Base-by-base conservation (phyloP, 2,329 filamentous ascomycete species). In the Penicillium olsonii region DNA sequence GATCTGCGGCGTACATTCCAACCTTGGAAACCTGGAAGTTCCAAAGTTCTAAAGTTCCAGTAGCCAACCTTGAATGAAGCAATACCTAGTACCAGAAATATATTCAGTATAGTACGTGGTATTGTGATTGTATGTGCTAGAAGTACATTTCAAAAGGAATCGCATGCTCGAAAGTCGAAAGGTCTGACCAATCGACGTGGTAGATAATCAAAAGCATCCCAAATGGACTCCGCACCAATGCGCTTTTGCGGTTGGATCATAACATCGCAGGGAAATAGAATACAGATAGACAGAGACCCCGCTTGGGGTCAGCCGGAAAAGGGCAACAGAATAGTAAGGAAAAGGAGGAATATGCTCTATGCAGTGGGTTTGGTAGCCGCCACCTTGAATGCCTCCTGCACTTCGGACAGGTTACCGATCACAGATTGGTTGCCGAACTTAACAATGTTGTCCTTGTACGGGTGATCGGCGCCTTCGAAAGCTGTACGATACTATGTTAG, bases 401-500 rank as follows among this genome's bases (percentile, higher is more conserved):
- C 66, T 50, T 73, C 62, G 7, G 69, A 64, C 33, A 68, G 45
- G 48, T 61, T 59, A 12, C 61, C 65, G 42, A 74, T 66, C 45
- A 67, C 60, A 14, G 69, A 70, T 60, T 81, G 76, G 14, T 84
- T 86, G 6, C 79, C 81, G 60, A 92, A 87, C 68, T 82, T 83
- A 42, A 96, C 73, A 54, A 97, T 74, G 67, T 99, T 99, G 71
- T 86, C 74, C 81, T 89, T 88, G 72, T 96, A 97, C 33, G 94
- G 95, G 77, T 99, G 92, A 19, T 84, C 84, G 33, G 84, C 79
- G n/a, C 92, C 91, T 75, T 99, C 95, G 71, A 96, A 99, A 5
- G 89, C 92, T 83, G 57, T 45, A 48, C 19, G 18, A 29, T 7
- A 22, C 17, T 5, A 20, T 17, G 45, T 59, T 46, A 65, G 61